phyloP scores from a whole-genome alignment of 1,139 yeast species.

The Ashbya aceris region DNA sequence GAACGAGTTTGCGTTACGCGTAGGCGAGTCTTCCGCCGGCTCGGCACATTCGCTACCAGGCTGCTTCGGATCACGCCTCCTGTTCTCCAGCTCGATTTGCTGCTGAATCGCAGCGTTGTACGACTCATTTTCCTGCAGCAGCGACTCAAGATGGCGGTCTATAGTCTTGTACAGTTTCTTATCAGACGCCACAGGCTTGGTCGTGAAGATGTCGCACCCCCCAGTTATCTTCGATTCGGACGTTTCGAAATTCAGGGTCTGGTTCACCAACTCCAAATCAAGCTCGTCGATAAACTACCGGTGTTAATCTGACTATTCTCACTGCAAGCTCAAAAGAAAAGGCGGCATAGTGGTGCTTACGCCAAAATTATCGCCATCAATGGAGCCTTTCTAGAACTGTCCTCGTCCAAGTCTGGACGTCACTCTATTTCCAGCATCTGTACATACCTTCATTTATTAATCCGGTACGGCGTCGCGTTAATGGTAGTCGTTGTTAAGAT shows the following conservation, averaged over 20 bases:
- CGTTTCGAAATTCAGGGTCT: constrained; percentile 78
- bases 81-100: constrained; percentile 14
- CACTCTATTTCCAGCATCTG: too few species aligned
- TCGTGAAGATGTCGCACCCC: constrained; percentile 90
- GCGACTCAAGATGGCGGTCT: constrained; percentile 67
- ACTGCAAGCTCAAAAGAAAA: too few species aligned
- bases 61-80: background rate
- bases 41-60: background rate
- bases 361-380: too few species aligned
- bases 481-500: too few species aligned
- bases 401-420: too few species aligned
- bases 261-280: constrained; percentile 81
- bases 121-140: constrained; percentile 43
- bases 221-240: constrained; percentile 82
- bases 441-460: too few species aligned
- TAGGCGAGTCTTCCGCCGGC: too few species aligned
- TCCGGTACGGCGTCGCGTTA: too few species aligned
- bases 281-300: constrained; percentile 79
- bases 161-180: constrained; percentile 79
- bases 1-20: constrained; percentile 16
- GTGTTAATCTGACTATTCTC: too few species aligned
- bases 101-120: constrained; percentile 25
- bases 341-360: too few species aligned
- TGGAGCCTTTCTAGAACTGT: too few species aligned
- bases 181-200: constrained; percentile 87